Evolutionary conservation across 75 land plant genomes (phyloP).

Genomic region (Isoetes taiwanensis): DNA sequence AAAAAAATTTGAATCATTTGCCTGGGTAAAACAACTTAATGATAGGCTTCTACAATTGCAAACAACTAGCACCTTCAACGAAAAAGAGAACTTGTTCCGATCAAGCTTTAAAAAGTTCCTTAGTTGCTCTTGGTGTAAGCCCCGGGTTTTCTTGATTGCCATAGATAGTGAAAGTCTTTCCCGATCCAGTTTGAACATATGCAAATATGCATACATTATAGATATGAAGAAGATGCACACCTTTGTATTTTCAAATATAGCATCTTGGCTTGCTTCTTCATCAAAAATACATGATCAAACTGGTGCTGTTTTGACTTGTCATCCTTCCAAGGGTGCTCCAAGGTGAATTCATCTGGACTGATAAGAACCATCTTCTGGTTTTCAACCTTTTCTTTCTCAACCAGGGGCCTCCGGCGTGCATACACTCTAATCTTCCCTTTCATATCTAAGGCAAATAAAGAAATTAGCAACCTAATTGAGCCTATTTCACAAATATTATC

Average conservation of each 20-base stretch:
- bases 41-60: too few species aligned
- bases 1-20: too few species aligned
- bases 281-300: constrained; percentile 92
- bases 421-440: constrained; percentile 94
- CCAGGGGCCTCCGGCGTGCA: constrained; percentile 73
- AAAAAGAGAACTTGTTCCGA: constrained; percentile 63
- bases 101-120: constrained; percentile 78
- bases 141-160: constrained; percentile 78
- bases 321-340: constrained; percentile 95
- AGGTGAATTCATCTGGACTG: constrained; percentile 73
- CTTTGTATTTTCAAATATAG: constrained; percentile 90
- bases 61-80: constrained; percentile 61
- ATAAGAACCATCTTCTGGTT: constrained; percentile 43
- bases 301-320: constrained; percentile 77
- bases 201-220: constrained; percentile 99
- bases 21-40: too few species aligned
- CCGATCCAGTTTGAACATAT: constrained; percentile 98
- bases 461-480: not conserved
- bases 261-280: constrained; percentile 62
- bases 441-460: too few species aligned
- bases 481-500: not conserved
- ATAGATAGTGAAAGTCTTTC: constrained; percentile 95
- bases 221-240: constrained; percentile 53
- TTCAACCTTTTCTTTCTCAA: constrained; percentile 58
- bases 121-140: constrained; percentile 79